These are phyloP conservation scores for Ilyonectria sp. DNA, from an alignment of 2,329 filamentous ascomycete genomes.

Conservation along the genomic window DNA sequence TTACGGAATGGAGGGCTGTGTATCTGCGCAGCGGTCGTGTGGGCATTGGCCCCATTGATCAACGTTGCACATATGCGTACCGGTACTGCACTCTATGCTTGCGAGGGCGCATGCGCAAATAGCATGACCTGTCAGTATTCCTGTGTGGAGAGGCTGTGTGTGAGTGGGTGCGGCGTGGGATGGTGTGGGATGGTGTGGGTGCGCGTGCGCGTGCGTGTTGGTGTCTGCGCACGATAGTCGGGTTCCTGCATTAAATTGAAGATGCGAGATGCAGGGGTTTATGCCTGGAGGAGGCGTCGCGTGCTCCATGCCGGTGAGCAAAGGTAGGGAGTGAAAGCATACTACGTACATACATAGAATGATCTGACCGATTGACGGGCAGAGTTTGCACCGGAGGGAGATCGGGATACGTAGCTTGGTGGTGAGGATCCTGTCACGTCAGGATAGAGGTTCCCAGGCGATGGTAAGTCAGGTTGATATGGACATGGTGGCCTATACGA, in stretches of 20 bases:
- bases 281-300: conserved; percentile 16
- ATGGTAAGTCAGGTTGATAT: conserved; percentile 3
- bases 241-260: conserved; percentile 47
- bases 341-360: background rate
- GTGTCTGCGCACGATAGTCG: conserved; percentile 31
- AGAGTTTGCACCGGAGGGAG: conserved; percentile 13
- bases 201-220: conserved; percentile 17
- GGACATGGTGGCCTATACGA: conserved; percentile 6
- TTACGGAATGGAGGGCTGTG: background rate
- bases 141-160: conserved; percentile 15
- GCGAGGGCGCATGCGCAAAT: background rate
- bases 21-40: conserved; percentile 8
- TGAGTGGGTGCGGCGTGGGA: conserved; percentile 16
- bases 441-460: conserved; percentile 5
- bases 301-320: conserved; percentile 23
- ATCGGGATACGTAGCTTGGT: background rate
- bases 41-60: background rate
- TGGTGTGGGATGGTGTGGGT: background rate
- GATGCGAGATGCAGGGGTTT: conserved; percentile 37
- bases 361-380: conserved; percentile 32
- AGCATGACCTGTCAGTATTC: conserved; percentile 5
- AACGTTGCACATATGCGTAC: background rate
- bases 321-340: background rate
- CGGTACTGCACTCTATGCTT: conserved; percentile 4
- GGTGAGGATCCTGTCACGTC: conserved; percentile 4